Conservation (phyloP, 345 rosid species). For the rapeseed (Brassica napus) region Da-Ae NC_063436.1:27004001-27004500, state of each 20-base stretch:
- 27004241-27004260: not conserved
- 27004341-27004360: too few species aligned
- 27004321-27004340: too few species aligned
- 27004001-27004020: not conserved
- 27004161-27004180: not conserved
- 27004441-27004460: too few species aligned
- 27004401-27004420: too few species aligned
- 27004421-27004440: too few species aligned
- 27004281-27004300: conserved; percentile 8
- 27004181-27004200: not conserved
- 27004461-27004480: too few species aligned
- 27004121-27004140: not conserved
- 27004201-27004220: not conserved
- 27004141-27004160: not conserved
- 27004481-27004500: too few species aligned
- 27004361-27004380: too few species aligned
- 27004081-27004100: not conserved
- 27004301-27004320: too few species aligned
- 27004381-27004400: too few species aligned
- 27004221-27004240: not conserved
- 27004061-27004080: not conserved
- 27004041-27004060: not conserved
- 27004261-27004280: not conserved
- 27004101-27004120: not conserved
- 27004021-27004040: not conserved